phyloP scores from a whole-genome alignment of 2,329 filamentous ascomycete genomes.

The Biscogniauxia sp. region DNA sequence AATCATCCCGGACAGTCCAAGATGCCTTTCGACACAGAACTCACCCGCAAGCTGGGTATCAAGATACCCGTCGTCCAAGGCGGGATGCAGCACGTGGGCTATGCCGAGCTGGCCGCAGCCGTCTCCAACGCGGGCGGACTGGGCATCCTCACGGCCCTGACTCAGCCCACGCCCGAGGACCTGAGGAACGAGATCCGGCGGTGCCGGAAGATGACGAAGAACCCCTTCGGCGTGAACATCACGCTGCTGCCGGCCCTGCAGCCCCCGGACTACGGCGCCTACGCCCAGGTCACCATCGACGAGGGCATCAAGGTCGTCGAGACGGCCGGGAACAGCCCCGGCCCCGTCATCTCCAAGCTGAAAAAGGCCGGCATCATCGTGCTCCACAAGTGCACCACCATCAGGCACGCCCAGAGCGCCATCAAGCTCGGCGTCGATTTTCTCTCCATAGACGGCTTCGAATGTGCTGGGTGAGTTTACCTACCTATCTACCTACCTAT shows the following conservation, averaged over 20 bases:
- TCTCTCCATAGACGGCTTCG: constrained; percentile 93
- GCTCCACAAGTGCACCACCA: constrained; percentile 96
- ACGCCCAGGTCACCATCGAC: constrained; percentile 89
- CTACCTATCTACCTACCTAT: background rate
- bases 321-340: constrained; percentile 84
- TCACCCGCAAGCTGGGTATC: constrained; percentile 58
- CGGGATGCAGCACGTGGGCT: constrained; percentile 85
- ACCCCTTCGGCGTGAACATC: constrained; percentile 90
- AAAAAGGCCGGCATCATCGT: constrained; percentile 78
- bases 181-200: constrained; percentile 90
- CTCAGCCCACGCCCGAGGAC: constrained; percentile 87
- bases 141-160: constrained; percentile 82
- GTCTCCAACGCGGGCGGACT: constrained; percentile 81
- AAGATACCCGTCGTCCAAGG: constrained; percentile 75
- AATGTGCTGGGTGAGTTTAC: constrained; percentile 70
- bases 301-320: constrained; percentile 91
- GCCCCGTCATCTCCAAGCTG: constrained; percentile 83
- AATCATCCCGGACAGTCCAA: constrained; percentile 14
- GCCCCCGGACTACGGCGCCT: constrained; percentile 88
- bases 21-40: constrained; percentile 58
- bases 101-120: constrained; percentile 73
- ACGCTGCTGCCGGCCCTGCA: constrained; percentile 88
- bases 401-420: constrained; percentile 86
- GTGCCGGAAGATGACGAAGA: constrained; percentile 74
- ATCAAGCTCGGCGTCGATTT: constrained; percentile 96